phyloP scores from a whole-genome alignment of 208 protist species.

The Wallacemonas sp. region DNA sequence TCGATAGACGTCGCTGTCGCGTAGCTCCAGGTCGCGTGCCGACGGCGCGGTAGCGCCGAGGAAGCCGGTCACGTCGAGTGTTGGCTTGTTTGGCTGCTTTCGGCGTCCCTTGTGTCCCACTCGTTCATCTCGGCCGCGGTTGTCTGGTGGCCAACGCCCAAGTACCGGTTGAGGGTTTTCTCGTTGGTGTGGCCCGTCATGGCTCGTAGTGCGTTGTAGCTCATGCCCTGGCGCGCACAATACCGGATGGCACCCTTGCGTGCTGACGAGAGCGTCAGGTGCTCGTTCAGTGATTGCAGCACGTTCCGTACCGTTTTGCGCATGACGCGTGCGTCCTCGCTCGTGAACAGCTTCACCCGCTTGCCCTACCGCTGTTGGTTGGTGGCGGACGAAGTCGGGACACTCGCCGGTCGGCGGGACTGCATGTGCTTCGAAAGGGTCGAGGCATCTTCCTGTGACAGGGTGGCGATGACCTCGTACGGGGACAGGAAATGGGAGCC shows the following conservation, averaged over 20 bases:
- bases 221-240: slow-evolving; percentile 2
- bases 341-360: background rate
- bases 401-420: no score
- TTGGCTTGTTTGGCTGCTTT: background rate
- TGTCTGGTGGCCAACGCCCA: slow-evolving; percentile 14
- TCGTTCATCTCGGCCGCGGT: slow-evolving; percentile 1
- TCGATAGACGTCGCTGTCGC: slow-evolving; percentile 1
- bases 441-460: background rate
- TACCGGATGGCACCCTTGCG: slow-evolving; percentile 3
- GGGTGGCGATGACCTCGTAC: background rate
- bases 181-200: slow-evolving; percentile 11
- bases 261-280: background rate
- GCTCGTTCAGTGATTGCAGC: background rate
- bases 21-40: background rate
- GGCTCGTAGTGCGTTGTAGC: background rate
- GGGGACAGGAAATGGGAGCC: background rate
- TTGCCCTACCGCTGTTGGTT: background rate
- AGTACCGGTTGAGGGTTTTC: slow-evolving; percentile 11
- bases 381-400: no score
- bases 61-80: background rate
- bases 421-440: background rate
- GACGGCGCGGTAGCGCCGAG: background rate
- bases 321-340: background rate
- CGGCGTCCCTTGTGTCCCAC: background rate
- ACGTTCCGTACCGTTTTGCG: background rate